A percentile compares a stretch with the other conserved stretches of the same genome.
These are phyloP conservation scores for Tetrahymena thermophila DNA, from an alignment of 73 alveolate species.

Conservation along the genomic window DNA sequence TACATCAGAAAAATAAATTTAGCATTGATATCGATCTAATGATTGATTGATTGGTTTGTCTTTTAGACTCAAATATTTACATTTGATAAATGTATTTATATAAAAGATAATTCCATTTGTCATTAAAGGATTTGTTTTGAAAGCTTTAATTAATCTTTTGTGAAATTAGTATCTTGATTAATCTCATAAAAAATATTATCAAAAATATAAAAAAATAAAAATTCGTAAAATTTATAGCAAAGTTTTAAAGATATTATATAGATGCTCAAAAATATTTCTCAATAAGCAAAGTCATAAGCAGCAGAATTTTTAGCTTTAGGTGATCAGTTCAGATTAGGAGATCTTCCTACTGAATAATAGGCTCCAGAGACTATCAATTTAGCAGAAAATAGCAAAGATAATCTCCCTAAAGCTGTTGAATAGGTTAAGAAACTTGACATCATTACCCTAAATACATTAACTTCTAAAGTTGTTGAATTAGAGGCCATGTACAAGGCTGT, in stretches of 20 bases:
- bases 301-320: slow-evolving; percentile 26
- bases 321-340: slow-evolving; percentile 34
- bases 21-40: too few relatives aligned
- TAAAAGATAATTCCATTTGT: too few relatives aligned
- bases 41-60: background rate
- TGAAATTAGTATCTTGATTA: background rate
- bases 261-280: background rate
- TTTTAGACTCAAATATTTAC: background rate
- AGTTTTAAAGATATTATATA: background rate
- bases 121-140: background rate
- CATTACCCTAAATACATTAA: slow-evolving; percentile 11
- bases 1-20: background rate
- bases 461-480: background rate
- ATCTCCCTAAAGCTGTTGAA: slow-evolving; percentile 4
- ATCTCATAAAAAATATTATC: background rate
- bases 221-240: background rate
- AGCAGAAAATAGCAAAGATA: slow-evolving; percentile 18
- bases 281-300: background rate
- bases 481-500: slow-evolving; percentile 14
- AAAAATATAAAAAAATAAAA: background rate
- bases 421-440: slow-evolving; percentile 21
- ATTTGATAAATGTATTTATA: too few relatives aligned
- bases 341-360: slow-evolving; percentile 21
- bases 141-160: background rate
- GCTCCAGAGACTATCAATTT: slow-evolving; percentile 37